phyloP scores from a whole-genome alignment of 75 land plant genomes.

The Pseudotsuga menziesii region DNA sequence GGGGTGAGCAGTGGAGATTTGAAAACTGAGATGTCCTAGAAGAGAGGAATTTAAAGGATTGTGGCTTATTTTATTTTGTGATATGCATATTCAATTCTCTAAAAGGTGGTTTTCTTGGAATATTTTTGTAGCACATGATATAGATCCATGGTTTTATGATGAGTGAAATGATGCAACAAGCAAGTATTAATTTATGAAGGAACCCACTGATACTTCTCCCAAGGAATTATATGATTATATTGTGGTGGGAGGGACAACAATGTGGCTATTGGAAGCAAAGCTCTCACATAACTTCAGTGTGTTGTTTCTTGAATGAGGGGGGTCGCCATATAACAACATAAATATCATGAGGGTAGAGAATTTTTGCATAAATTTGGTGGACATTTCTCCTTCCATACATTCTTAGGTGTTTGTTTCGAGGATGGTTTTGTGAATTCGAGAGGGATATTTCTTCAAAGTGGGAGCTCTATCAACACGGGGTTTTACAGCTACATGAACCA shows the following conservation, averaged over 20 bases:
- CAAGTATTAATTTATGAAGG: neutral
- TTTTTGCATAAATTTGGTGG: slow-evolving; percentile 47
- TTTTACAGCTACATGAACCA: slow-evolving; percentile 70
- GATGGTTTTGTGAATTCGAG: slow-evolving; percentile 76
- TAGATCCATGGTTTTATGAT: too few relatives aligned
- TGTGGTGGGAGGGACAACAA: slow-evolving; percentile 42
- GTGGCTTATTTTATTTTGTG: too few relatives aligned
- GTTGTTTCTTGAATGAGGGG: slow-evolving; percentile 72
- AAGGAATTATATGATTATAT: slow-evolving; percentile 30
- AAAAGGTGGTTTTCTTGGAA: too few relatives aligned
- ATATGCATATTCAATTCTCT: too few relatives aligned
- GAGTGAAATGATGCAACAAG: neutral
- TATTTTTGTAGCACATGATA: too few relatives aligned
- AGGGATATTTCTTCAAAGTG: slow-evolving; percentile 79
- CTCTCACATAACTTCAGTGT: slow-evolving; percentile 38
- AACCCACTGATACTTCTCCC: neutral
- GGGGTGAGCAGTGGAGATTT: too few relatives aligned
- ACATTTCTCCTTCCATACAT: slow-evolving; percentile 42
- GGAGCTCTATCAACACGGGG: slow-evolving; percentile 76
- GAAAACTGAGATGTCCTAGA: too few relatives aligned
- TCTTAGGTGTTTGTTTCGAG: slow-evolving; percentile 61
- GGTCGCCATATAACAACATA: slow-evolving; percentile 57
- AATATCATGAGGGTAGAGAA: slow-evolving; percentile 46
- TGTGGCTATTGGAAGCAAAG: slow-evolving; percentile 40
- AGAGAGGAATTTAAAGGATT: too few relatives aligned